Evolutionary conservation across 495 filamentous ascomycete species (phyloP).

Genomic region (Aspergillus kassunensis): DNA sequence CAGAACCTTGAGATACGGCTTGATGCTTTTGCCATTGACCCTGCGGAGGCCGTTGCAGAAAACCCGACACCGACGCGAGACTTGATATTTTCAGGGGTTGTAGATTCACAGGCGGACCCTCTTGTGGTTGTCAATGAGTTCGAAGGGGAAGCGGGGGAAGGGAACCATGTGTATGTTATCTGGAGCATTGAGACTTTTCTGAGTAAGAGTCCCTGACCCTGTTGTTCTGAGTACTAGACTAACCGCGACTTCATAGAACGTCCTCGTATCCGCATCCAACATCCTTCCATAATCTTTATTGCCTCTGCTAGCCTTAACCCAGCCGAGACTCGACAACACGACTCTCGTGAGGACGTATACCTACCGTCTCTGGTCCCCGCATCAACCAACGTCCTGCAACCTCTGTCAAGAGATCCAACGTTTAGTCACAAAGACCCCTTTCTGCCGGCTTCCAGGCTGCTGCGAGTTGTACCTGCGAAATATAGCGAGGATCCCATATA

Average conservation of each 20-base stretch:
- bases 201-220: slow-evolving; percentile 34
- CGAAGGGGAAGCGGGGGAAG: slow-evolving; percentile 49
- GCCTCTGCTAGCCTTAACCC: slow-evolving; percentile 67
- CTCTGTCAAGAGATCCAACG: slow-evolving; percentile 66
- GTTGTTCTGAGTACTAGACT: slow-evolving; percentile 9
- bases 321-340: slow-evolving; percentile 44
- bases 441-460: slow-evolving; percentile 75
- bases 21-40: slow-evolving; percentile 68
- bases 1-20: slow-evolving; percentile 61
- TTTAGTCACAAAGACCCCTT: slow-evolving; percentile 63
- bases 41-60: slow-evolving; percentile 41
- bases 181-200: slow-evolving; percentile 80
- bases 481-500: slow-evolving; percentile 58
- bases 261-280: slow-evolving; percentile 73
- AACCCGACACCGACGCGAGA: slow-evolving; percentile 55
- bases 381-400: slow-evolving; percentile 76
- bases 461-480: slow-evolving; percentile 65
- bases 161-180: slow-evolving; percentile 63
- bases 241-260: slow-evolving; percentile 42
- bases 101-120: slow-evolving; percentile 58
- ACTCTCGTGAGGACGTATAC: slow-evolving; percentile 61
- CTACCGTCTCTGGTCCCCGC: slow-evolving; percentile 70
- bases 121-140: slow-evolving; percentile 55
- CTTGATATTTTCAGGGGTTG: slow-evolving; percentile 58
- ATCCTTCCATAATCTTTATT: slow-evolving; percentile 71